Conservation (phyloP, 139 green algal genomes). For the Coelastrella sp. region DNA sequence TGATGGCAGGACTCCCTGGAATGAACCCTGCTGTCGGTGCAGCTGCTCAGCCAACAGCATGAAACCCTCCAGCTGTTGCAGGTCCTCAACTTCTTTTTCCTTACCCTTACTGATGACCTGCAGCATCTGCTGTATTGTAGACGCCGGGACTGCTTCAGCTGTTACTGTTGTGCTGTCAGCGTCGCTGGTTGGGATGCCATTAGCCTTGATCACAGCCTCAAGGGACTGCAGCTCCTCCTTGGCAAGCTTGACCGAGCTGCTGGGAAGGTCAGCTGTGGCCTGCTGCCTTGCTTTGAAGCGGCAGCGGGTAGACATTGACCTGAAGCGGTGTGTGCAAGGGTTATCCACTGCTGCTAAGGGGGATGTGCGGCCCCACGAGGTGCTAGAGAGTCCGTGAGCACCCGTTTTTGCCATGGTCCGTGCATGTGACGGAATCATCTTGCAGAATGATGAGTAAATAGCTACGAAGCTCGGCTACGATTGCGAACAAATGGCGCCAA, state of each 20-base stretch:
- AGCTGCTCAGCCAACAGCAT: conserved; percentile 48
- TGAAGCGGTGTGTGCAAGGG: not conserved
- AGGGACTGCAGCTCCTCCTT: conserved; percentile 34
- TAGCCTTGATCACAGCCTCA: not conserved
- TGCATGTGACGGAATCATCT: not conserved
- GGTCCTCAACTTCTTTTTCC: conserved; percentile 4
- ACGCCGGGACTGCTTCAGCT: not conserved
- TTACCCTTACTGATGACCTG: conserved; percentile 4
- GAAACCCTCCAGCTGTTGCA: conserved; percentile 41
- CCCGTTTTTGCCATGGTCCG: not conserved
- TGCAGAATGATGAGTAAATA: too few species aligned
- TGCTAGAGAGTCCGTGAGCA: too few species aligned
- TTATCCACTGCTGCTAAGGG: conserved; percentile 7
- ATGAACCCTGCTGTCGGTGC: not conserved
- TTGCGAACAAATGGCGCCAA: too few species aligned
- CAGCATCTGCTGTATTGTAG: not conserved
- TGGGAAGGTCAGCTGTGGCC: not conserved
- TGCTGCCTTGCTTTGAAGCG: not conserved
- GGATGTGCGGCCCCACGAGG: not conserved
- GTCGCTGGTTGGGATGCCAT: not conserved
- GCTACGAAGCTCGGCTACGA: too few species aligned
- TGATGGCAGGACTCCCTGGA: not conserved
- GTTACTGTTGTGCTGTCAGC: not conserved
- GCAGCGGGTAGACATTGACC: not conserved
- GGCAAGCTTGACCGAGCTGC: not conserved